phyloP scores from a whole-genome alignment of 306 rosid species.

The Adenanthera pavonina region DNA sequence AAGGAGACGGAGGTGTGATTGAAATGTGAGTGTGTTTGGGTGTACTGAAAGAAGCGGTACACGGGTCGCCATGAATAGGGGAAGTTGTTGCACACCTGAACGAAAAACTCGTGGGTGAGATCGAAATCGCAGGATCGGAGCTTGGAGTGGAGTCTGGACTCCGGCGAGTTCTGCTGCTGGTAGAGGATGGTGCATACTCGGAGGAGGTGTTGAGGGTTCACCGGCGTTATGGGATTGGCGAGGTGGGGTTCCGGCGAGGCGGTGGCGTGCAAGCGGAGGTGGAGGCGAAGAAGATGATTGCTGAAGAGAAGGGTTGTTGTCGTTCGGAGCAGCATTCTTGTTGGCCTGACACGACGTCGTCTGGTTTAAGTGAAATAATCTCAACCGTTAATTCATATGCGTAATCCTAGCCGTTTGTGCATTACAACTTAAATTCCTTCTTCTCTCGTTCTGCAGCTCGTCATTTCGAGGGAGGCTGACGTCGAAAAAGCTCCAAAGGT shows the following conservation, averaged over 20 bases:
- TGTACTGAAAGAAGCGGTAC: conserved; percentile 62
- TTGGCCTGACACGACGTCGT: too few species aligned
- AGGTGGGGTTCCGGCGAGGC: conserved; percentile 9
- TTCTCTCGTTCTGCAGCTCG: too few species aligned
- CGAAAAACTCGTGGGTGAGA: conserved; percentile 86
- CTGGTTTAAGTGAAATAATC: too few species aligned
- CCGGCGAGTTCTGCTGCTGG: conserved; percentile 79
- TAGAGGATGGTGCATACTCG: conserved; percentile 75
- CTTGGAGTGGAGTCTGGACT: conserved; percentile 64
- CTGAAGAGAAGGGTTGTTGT: conserved; percentile 9
- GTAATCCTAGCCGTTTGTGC: too few species aligned
- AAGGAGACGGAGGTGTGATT: conserved; percentile 63
- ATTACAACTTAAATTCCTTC: too few species aligned
- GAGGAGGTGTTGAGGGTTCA: conserved; percentile 61
- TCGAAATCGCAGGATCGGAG: conserved; percentile 59
- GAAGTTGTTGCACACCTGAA: conserved; percentile 85
- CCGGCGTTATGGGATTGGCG: conserved; percentile 42
- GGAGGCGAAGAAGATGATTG: conserved; percentile 22
- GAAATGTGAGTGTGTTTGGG: conserved; percentile 49
- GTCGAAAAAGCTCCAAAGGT: too few species aligned
- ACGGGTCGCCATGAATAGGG: conserved; percentile 86
- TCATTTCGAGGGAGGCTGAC: too few species aligned
- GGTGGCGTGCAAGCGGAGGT: conserved; percentile 28
- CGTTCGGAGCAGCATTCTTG: conserved; percentile 37
- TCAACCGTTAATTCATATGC: too few species aligned